phyloP scores from a whole-genome alignment of 2,329 filamentous ascomycete species.

The Monilinia fructigena region DNA sequence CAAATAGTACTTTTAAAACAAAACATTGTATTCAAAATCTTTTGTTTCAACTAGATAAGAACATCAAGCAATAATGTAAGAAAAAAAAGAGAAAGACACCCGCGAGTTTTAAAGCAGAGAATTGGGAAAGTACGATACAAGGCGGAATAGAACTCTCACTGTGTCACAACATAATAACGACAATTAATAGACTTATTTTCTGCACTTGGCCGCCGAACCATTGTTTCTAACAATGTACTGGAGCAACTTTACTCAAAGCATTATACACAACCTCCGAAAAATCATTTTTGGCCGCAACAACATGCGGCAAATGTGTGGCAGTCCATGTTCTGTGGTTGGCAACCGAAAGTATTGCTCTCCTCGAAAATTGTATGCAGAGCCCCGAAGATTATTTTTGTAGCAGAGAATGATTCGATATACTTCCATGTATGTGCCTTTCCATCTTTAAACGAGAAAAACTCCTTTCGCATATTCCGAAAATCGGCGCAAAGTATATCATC shows the following conservation, averaged over 20 bases:
- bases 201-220: background rate
- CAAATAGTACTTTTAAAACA: background rate
- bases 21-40: background rate
- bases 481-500: background rate
- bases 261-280: background rate
- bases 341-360: background rate
- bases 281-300: no score
- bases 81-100: background rate
- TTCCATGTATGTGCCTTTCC: no score
- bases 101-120: background rate
- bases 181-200: background rate
- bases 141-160: background rate
- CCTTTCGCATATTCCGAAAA: background rate
- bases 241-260: background rate
- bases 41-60: background rate
- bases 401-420: background rate
- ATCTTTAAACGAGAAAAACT: no score
- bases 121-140: background rate
- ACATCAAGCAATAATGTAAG: background rate
- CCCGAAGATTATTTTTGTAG: background rate
- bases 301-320: background rate
- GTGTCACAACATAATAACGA: background rate
- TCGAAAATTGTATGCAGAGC: background rate
- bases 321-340: background rate
- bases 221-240: background rate